Percentiles rank a stretch among this genome's conserved stretches.
phyloP scores from a whole-genome alignment of 2,329 filamentous ascomycete species.

The Thielaviopsis populi region DNA sequence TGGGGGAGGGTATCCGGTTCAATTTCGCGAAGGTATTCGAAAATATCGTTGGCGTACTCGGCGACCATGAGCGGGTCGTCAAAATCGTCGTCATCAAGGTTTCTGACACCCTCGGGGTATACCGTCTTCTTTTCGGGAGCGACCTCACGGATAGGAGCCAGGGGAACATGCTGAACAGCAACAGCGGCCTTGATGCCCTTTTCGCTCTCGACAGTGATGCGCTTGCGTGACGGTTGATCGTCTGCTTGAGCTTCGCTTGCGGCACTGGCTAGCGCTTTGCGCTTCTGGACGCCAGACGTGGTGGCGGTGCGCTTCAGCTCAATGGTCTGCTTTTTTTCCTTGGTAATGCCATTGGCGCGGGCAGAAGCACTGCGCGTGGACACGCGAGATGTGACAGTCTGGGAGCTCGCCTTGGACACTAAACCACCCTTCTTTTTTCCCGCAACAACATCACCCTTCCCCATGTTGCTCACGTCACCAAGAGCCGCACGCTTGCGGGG shows the following conservation, averaged over 20 bases:
- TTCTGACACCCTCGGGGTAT: slow-evolving; percentile 31
- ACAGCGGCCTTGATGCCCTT: slow-evolving; percentile 25
- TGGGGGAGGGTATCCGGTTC: slow-evolving; percentile 71
- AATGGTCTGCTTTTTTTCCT: slow-evolving; percentile 49
- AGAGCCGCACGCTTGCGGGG: slow-evolving; percentile 67
- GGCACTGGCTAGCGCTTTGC: slow-evolving; percentile 39
- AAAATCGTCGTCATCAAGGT: slow-evolving; percentile 73
- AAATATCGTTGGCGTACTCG: slow-evolving; percentile 94
- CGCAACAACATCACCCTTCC: slow-evolving; percentile 57
- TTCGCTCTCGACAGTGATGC: slow-evolving; percentile 32
- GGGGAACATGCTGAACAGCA: slow-evolving; percentile 17
- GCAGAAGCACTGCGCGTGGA: slow-evolving; percentile 45
- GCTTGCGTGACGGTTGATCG: slow-evolving; percentile 45
- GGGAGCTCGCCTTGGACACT: slow-evolving; percentile 58
- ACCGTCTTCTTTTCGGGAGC: slow-evolving; percentile 22
- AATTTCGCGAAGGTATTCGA: slow-evolving; percentile 82
- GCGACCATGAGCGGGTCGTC: slow-evolving; percentile 96
- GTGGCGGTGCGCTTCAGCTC: slow-evolving; percentile 60
- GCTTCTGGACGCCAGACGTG: slow-evolving; percentile 60
- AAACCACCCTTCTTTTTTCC: slow-evolving; percentile 69
- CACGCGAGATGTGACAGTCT: slow-evolving; percentile 62
- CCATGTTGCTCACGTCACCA: slow-evolving; percentile 89
- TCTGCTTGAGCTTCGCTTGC: slow-evolving; percentile 11
- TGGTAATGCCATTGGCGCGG: slow-evolving; percentile 47
- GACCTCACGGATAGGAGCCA: slow-evolving; percentile 18